These are phyloP conservation scores for Aspergillus glaucus DNA, from an alignment of 2,329 filamentous ascomycete species.

Conservation along the genomic window DNA sequence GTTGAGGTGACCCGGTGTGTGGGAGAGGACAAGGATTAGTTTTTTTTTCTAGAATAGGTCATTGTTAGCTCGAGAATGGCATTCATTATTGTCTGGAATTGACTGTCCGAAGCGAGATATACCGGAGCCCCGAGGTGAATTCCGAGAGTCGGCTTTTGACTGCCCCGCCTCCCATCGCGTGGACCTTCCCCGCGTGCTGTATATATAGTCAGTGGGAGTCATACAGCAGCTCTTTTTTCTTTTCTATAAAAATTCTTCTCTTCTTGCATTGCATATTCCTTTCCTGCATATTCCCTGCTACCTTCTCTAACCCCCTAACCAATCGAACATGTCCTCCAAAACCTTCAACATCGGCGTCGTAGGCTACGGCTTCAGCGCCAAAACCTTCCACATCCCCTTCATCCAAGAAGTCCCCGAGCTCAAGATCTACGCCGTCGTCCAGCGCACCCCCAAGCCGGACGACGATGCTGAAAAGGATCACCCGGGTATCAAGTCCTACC, in stretches of 20 bases:
- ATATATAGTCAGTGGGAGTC: not conserved
- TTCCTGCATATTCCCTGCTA: not conserved
- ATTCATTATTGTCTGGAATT: too few species aligned
- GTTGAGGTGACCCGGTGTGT: slow-evolving; percentile 28
- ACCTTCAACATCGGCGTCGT: slow-evolving; percentile 53
- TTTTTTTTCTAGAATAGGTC: not conserved
- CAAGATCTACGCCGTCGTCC: slow-evolving; percentile 67
- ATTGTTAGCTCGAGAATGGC: too few species aligned
- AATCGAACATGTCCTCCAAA: slow-evolving; percentile 34
- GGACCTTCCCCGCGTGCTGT: slow-evolving; percentile 29
- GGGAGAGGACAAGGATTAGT: slow-evolving; percentile 9
- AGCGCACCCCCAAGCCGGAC: slow-evolving; percentile 59
- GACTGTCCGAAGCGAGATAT: too few species aligned
- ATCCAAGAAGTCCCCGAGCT: slow-evolving; percentile 59
- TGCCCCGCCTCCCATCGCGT: slow-evolving; percentile 26
- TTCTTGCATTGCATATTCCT: slow-evolving; percentile 14
- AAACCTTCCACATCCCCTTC: slow-evolving; percentile 79
- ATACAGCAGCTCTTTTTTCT: not conserved
- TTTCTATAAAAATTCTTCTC: not conserved
- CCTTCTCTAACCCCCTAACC: not conserved
- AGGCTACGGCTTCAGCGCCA: slow-evolving; percentile 61
- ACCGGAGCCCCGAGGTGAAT: not conserved
- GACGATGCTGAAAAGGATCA: slow-evolving; percentile 65
- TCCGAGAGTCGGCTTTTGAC: slow-evolving; percentile 52
- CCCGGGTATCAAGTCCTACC: slow-evolving; percentile 59